These are phyloP conservation scores for Botrytis porri DNA, from an alignment of 2,329 filamentous ascomycete genomes.

Conservation along the genomic window DNA sequence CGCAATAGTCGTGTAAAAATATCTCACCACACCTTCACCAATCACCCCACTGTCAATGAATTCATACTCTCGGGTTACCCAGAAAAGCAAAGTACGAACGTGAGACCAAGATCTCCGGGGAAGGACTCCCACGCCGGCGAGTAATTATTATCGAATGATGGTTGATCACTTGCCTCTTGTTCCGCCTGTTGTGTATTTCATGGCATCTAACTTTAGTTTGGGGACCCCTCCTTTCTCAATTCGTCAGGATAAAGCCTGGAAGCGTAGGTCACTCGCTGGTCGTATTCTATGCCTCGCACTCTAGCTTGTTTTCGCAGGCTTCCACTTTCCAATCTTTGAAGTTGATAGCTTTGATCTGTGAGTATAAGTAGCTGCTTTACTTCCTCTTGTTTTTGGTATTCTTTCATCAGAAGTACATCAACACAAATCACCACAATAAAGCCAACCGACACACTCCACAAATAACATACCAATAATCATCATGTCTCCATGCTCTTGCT, in stretches of 20 bases:
- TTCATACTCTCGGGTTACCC: not conserved
- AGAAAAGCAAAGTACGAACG: not conserved
- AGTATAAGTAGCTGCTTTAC: conserved; percentile 12
- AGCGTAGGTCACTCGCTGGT: not conserved
- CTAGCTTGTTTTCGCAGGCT: not conserved
- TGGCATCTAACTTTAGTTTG: not conserved
- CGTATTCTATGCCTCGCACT: not conserved
- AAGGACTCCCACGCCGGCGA: not conserved
- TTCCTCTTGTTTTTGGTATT: not conserved
- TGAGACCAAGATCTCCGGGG: not conserved
- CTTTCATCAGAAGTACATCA: not conserved
- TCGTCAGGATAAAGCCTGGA: not conserved
- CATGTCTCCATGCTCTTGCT: conserved; percentile 17
- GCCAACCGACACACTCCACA: not conserved
- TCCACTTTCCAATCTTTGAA: not conserved
- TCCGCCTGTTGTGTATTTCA: not conserved
- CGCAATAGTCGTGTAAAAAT: not conserved
- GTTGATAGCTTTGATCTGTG: not conserved
- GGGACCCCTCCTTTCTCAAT: not conserved
- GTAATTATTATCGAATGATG: not conserved
- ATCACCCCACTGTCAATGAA: not conserved
- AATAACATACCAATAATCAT: not conserved
- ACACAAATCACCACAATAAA: not conserved
- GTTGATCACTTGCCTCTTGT: conserved; percentile 6
- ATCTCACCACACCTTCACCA: not conserved